Conservation (phyloP, 768 basidiomycete species). For the Pisolithus sp. region DNA sequence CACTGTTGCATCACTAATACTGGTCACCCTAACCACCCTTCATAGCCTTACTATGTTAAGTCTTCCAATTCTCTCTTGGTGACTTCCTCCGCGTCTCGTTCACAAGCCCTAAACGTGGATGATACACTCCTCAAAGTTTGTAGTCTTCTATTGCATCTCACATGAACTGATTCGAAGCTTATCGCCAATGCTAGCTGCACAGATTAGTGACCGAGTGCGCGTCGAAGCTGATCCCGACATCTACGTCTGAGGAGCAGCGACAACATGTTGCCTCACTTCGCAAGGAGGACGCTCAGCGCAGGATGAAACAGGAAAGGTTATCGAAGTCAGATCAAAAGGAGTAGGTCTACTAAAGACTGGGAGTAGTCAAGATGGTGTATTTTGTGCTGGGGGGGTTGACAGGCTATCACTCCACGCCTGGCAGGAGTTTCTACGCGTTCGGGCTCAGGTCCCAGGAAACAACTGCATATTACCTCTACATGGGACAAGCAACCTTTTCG, state of each 20-base stretch:
- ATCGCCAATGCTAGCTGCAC: conserved; percentile 19
- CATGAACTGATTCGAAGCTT: not conserved
- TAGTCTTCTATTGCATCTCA: not conserved
- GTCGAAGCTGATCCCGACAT: conserved; percentile 15
- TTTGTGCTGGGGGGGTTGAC: not conserved
- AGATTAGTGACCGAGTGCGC: conserved; percentile 19
- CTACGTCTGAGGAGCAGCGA: conserved; percentile 20
- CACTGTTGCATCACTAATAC: conserved; percentile 2
- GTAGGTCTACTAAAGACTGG: conserved; percentile 24
- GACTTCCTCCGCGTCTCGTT: conserved; percentile 65
- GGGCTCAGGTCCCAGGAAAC: too few relatives aligned
- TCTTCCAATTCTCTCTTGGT: conserved; percentile 64
- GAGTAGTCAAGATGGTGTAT: conserved; percentile 6
- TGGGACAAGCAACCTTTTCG: too few relatives aligned
- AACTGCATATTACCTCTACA: too few relatives aligned
- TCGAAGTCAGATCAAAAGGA: conserved; percentile 20
- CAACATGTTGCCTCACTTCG: conserved; percentile 18
- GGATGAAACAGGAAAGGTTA: conserved; percentile 22
- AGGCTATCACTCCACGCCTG: too few relatives aligned
- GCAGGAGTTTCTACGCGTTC: too few relatives aligned
- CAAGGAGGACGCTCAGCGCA: conserved; percentile 15
- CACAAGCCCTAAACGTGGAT: conserved; percentile 69
- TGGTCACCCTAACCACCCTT: not conserved
- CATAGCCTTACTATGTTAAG: conserved; percentile 58
- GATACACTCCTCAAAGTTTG: conserved; percentile 64